These are phyloP conservation scores for Tetrapyrgos nigripes DNA, from an alignment of 1,284 basidiomycete species.

Conservation along the genomic window DNA sequence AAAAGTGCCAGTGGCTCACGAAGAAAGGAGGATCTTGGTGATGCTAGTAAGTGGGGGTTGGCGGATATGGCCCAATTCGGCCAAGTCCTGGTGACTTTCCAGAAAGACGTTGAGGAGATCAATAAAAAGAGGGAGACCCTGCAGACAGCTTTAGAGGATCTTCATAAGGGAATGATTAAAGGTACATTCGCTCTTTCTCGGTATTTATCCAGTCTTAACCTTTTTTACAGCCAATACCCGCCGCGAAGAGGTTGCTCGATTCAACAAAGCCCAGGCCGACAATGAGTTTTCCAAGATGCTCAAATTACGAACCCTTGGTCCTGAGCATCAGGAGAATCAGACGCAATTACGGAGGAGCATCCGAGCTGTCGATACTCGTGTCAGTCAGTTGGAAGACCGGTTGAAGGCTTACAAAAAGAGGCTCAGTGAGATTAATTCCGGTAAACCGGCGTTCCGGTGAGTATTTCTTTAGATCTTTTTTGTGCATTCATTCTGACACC, in stretches of 20 bases:
- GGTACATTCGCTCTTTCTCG: constrained; percentile 44
- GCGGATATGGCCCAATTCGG: constrained; percentile 60
- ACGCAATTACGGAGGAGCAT: constrained; percentile 74
- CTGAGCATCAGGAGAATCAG: constrained; percentile 88
- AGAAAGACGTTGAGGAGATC: constrained; percentile 58
- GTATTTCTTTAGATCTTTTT: constrained; percentile 24
- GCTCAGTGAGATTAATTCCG: constrained; percentile 66
- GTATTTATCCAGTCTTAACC: background rate
- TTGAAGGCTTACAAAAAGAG: constrained; percentile 75
- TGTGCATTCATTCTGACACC: background rate
- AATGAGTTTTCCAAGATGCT: constrained; percentile 83
- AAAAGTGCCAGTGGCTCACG: constrained; percentile 46
- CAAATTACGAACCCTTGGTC: constrained; percentile 81
- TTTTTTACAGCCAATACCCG: constrained; percentile 64
- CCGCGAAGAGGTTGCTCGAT: constrained; percentile 41
- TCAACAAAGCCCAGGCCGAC: constrained; percentile 55
- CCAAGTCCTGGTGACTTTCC: constrained; percentile 51
- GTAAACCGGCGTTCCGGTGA: constrained; percentile 68
- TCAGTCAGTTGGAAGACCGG: constrained; percentile 81
- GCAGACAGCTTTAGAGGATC: constrained; percentile 52
- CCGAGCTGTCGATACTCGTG: constrained; percentile 67
- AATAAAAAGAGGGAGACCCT: constrained; percentile 50
- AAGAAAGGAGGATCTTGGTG: constrained; percentile 50
- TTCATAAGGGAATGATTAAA: constrained; percentile 72
- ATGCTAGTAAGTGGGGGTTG: constrained; percentile 58